Conservation (phyloP, 108 stramenopile genomes). For the Chaetoceros tenuissimus region DNA sequence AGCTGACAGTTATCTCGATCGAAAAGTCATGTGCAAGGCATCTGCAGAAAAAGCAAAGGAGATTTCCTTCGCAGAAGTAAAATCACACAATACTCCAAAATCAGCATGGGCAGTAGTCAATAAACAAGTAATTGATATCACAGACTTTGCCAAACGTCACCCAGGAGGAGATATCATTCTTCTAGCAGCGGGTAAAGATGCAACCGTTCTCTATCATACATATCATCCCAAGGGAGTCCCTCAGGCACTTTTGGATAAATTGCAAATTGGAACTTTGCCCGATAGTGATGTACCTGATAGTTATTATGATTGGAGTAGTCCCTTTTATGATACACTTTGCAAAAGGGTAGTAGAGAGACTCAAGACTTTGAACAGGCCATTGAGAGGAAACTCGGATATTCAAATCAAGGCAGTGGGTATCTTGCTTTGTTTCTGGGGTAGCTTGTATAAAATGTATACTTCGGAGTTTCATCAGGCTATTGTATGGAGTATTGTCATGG, state of each 20-base stretch:
- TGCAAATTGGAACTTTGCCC: slow-evolving; percentile 24
- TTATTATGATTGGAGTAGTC: slow-evolving; percentile 37
- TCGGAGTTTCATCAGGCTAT: slow-evolving; percentile 5
- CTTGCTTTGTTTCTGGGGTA: slow-evolving; percentile 33
- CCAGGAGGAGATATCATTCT: slow-evolving; percentile 56
- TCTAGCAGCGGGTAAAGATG: slow-evolving; percentile 33
- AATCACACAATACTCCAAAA: background rate
- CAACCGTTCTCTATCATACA: slow-evolving; percentile 40
- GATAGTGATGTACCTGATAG: slow-evolving; percentile 8
- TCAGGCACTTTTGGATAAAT: slow-evolving; percentile 15
- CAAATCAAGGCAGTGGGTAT: slow-evolving; percentile 37
- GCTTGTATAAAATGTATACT: slow-evolving; percentile 29
- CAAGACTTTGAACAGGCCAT: slow-evolving; percentile 14
- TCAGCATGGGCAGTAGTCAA: background rate
- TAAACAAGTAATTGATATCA: slow-evolving; percentile 20
- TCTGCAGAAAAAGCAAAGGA: too few species aligned
- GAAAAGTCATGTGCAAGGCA: too few species aligned
- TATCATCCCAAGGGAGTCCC: slow-evolving; percentile 44
- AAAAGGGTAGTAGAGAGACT: slow-evolving; percentile 26
- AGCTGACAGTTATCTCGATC: too few species aligned
- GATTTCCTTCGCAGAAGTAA: background rate
- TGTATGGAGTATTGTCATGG: slow-evolving; percentile 26
- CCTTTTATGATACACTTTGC: slow-evolving; percentile 30
- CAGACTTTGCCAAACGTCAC: slow-evolving; percentile 25
- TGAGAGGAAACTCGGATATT: slow-evolving; percentile 32